Evolutionary conservation across 2,329 filamentous ascomycete species (phyloP).

Genomic region (Clonostachys rosea): DNA sequence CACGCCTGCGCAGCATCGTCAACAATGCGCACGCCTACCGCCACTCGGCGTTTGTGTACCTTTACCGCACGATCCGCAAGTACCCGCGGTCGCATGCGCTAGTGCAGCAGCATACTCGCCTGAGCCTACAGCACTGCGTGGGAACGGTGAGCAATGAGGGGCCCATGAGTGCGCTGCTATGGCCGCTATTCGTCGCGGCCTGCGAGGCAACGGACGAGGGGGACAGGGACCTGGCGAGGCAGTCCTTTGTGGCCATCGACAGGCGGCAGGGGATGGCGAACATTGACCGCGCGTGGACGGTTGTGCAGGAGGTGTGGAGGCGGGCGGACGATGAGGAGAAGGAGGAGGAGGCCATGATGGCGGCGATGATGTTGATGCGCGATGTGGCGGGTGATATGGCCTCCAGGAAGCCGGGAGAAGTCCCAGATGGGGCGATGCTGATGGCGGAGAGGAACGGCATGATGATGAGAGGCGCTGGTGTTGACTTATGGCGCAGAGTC

Average conservation of each 20-base stretch:
- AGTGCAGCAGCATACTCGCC: conserved; percentile 49
- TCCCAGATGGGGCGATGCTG: conserved; percentile 4
- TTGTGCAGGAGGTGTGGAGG: conserved; percentile 58
- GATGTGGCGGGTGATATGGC: neutral
- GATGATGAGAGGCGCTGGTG: conserved; percentile 6
- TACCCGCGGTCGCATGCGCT: conserved; percentile 37
- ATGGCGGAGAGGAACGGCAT: conserved; percentile 1
- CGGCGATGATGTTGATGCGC: neutral
- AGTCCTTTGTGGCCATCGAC: conserved; percentile 47
- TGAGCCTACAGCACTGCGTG: conserved; percentile 47
- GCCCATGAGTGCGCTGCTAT: conserved; percentile 59
- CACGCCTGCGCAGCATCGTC: conserved; percentile 46
- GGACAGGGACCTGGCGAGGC: conserved; percentile 46
- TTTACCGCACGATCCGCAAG: conserved; percentile 49
- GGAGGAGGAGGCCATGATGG: neutral
- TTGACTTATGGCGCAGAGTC: conserved; percentile 51
- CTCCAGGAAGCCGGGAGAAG: neutral
- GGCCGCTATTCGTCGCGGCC: conserved; percentile 60
- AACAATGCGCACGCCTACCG: conserved; percentile 58
- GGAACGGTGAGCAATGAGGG: conserved; percentile 49
- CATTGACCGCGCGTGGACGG: conserved; percentile 55
- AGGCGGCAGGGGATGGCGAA: conserved; percentile 61
- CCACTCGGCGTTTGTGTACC: conserved; percentile 52
- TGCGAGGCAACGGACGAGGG: conserved; percentile 48
- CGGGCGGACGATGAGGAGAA: conserved; percentile 34